Conservation (phyloP, 352 stramenopile species). For the Pythium sp. region DNA sequence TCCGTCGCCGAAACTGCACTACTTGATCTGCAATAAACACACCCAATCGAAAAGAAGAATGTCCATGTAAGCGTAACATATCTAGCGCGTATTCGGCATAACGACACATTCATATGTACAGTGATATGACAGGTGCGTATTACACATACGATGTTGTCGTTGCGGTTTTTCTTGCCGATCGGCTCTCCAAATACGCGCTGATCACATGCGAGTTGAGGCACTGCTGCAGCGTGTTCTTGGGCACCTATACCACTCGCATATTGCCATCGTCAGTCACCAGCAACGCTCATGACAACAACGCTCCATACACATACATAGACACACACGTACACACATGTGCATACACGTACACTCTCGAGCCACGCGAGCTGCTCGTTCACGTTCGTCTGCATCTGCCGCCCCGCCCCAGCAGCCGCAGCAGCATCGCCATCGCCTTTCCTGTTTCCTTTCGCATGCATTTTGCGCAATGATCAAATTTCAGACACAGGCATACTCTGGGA, state of each 20-base stretch:
- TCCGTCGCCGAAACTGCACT: background rate
- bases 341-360: constrained; percentile 41
- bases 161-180: constrained; percentile 38
- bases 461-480: background rate
- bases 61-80: background rate
- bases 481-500: too few species aligned
- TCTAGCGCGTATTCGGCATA: background rate
- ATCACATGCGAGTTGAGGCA: constrained; percentile 82
- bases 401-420: constrained; percentile 13
- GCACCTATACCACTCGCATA: constrained; percentile 20
- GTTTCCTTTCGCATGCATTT: constrained; percentile 16
- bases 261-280: background rate
- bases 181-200: constrained; percentile 61
- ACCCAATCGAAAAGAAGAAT: background rate
- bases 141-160: constrained; percentile 21
- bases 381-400: constrained; percentile 34
- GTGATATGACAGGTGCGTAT: background rate
- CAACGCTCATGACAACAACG: background rate
- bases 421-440: background rate
- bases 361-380: constrained; percentile 63
- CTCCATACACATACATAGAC: background rate
- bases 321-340: background rate
- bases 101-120: background rate
- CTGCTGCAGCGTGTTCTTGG: constrained; percentile 54
- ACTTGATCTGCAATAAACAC: constrained; percentile 4